phyloP scores from a whole-genome alignment of 75 land plant genomes.

The Sequoia sempervirens region DNA sequence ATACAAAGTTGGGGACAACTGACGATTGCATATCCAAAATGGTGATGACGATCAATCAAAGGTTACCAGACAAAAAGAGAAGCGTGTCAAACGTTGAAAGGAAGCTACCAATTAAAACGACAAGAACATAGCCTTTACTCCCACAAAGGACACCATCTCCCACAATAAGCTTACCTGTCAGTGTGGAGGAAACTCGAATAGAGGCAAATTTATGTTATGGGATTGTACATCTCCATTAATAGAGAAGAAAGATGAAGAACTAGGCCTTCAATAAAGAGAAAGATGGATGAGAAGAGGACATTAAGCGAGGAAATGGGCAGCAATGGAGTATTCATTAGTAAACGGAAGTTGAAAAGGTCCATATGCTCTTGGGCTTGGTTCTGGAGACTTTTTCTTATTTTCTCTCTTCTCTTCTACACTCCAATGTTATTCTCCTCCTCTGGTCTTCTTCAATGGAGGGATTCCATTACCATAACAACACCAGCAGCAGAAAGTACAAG shows the following conservation, averaged over 20 bases:
- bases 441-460: neutral
- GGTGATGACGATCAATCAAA: too few relatives aligned
- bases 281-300: neutral
- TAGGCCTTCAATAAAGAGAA: too few relatives aligned
- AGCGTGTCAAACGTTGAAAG: neutral
- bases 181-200: too few relatives aligned
- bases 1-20: too few relatives aligned
- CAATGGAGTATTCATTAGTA: neutral
- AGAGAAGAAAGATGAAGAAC: neutral
- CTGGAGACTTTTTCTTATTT: neutral
- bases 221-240: neutral
- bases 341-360: neutral
- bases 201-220: too few relatives aligned
- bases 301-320: neutral
- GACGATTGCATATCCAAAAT: too few relatives aligned
- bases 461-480: neutral
- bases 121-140: neutral
- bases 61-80: neutral
- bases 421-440: neutral
- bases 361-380: neutral
- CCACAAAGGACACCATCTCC: neutral
- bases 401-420: neutral
- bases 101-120: neutral
- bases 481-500: neutral
- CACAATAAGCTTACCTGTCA: neutral